Conservation (phyloP, 371 early-diverging fungal genomes). For the Basidiobolus heterosporus region DNA sequence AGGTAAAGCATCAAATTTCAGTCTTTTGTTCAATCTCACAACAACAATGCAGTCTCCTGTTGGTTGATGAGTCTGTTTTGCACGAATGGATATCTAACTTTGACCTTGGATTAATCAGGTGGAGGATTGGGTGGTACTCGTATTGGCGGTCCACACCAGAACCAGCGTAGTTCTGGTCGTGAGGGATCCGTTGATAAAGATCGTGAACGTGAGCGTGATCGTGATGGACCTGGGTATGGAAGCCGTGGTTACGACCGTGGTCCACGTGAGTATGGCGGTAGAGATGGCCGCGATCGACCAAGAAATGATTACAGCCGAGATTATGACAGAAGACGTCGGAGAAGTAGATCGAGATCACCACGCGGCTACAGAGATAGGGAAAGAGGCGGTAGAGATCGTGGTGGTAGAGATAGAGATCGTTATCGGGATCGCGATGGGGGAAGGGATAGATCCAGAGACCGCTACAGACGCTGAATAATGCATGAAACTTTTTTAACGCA, state of each 20-base stretch:
- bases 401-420: neutral
- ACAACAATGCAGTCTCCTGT: neutral
- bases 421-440: slow-evolving; percentile 1
- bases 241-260: slow-evolving; percentile 4
- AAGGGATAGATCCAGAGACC: no score
- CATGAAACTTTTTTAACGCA: no score
- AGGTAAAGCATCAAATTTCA: slow-evolving; percentile 13
- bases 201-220: slow-evolving; percentile 4
- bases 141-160: slow-evolving; percentile 34
- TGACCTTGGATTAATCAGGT: slow-evolving; percentile 19
- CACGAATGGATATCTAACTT: neutral
- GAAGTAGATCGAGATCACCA: neutral
- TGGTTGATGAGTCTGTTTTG: no score
- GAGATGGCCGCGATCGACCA: slow-evolving; percentile 5
- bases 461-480: no score
- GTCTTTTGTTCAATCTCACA: neutral
- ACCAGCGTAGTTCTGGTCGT: slow-evolving; percentile 28
- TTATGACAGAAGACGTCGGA: neutral
- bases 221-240: neutral
- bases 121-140: slow-evolving; percentile 85
- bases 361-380: neutral
- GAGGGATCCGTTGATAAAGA: slow-evolving; percentile 16
- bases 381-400: slow-evolving; percentile 1
- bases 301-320: neutral
- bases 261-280: slow-evolving; percentile 1